phyloP scores from a whole-genome alignment of 306 rosid genomes.

The Mimosa bimucronata region DNA sequence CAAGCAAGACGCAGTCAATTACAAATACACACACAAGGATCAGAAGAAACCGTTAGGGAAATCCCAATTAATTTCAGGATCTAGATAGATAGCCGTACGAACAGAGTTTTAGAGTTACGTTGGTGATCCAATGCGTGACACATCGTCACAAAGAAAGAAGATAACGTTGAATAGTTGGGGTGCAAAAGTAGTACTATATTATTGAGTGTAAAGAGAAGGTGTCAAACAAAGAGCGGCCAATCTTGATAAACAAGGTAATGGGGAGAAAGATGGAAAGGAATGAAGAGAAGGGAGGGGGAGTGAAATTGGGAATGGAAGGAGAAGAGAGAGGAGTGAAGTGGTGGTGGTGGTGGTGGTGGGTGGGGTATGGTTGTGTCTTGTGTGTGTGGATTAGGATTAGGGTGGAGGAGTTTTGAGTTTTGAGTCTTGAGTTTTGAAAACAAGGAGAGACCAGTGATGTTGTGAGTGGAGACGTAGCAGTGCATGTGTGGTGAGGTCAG shows the following conservation, averaged over 20 bases:
- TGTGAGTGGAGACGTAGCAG: constrained; percentile 31
- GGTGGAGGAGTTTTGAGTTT: no score
- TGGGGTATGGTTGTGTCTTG: no score
- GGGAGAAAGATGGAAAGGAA: not conserved
- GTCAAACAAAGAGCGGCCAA: not conserved
- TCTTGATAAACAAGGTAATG: not conserved
- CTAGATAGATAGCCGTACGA: constrained; percentile 9
- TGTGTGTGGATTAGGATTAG: not conserved
- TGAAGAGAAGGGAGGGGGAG: not conserved
- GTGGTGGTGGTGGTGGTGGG: no score
- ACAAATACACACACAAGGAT: constrained; percentile 1
- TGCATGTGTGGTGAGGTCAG: constrained; percentile 53
- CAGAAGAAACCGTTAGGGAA: constrained; percentile 1
- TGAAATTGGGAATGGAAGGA: no score
- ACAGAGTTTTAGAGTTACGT: constrained; percentile 37
- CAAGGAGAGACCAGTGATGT: not conserved
- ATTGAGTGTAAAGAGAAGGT: not conserved
- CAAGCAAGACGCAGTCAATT: constrained; percentile 27
- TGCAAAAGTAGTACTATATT: not conserved
- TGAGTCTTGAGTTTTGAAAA: not conserved
- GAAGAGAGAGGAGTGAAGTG: no score
- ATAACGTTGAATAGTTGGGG: not conserved
- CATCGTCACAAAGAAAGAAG: constrained; percentile 31
- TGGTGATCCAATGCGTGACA: constrained; percentile 24
- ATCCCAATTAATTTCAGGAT: constrained; percentile 3